Evolutionary conservation across 1,284 basidiomycete species (phyloP), one percentile per base, ranked within the genome.

Genomic region (Ganoderma boninense): DNA sequence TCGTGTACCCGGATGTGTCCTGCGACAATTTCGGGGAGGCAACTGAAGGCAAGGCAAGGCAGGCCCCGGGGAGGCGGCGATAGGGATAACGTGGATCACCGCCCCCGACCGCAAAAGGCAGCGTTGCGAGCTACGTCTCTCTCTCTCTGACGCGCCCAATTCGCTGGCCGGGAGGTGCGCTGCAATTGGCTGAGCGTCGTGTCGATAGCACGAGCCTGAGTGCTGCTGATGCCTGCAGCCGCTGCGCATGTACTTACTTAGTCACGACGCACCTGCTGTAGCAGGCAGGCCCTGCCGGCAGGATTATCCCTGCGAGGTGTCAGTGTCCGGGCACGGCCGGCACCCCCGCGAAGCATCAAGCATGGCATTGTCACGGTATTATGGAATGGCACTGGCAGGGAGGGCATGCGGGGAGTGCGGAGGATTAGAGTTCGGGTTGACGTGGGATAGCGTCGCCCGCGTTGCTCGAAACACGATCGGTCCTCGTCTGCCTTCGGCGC

Each of bases 401-500:
- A 57, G 6, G 44, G 57, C 57, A 59, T 18, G 10, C 10, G 18
- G 26, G 29, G 29, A 6, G 18, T 59, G 57, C 57, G 29, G 57
- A 38, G 32, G 57, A 35, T 35, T 20, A 59, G 18, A n/a, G 57
- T 59, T 59, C 38, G 57, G 29, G 18, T 5, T 59, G 57, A 59
- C 57, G 35, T 59, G 32, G 35, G 57, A 59, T 35, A 11, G 35
- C 29, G 16, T 32, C 29, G 29, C 23, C 16, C 23, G 26, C 32
- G 20, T 59, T 59, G 57, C 57, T 59, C 57, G 57, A 59, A 59
- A 59, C 57, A 59, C 57, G 57, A 59, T 59, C 57, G 56, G 57
- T 38, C 38, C 38, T 40, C 57, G 57, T 35, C 29, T 10, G 35
- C 18, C 14, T 14, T 35, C 57, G 6, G n/a, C 49, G 49, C 23